phyloP scores from a whole-genome alignment of 208 protist species.

The Acanthamoeba quina region DNA sequence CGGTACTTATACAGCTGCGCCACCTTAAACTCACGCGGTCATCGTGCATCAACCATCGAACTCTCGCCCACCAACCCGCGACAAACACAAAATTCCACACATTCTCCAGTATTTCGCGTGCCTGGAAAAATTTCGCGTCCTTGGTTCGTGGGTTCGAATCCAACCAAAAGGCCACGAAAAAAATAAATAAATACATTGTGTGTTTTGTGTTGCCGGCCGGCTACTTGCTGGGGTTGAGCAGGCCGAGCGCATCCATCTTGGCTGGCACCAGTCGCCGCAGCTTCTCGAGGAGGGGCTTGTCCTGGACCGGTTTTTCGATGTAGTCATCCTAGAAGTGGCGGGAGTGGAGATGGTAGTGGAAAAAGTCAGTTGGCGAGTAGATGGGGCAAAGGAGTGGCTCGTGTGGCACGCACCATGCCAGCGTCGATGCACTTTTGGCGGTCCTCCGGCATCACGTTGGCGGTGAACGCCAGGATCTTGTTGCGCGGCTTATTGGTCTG shows the following conservation, averaged over 20 bases:
- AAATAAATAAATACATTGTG: background rate
- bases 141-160: too few relatives aligned
- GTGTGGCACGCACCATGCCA: background rate
- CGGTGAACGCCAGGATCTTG: constrained; percentile 50
- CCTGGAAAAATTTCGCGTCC: too few relatives aligned
- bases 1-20: background rate
- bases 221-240: background rate
- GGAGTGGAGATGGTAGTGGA: background rate
- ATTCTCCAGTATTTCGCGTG: too few relatives aligned
- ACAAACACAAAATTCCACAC: background rate
- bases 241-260: constrained; percentile 9
- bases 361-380: background rate
- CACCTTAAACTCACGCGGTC: background rate
- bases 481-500: constrained; percentile 44
- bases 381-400: background rate
- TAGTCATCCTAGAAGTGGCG: background rate
- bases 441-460: constrained; percentile 44
- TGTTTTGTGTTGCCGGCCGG: background rate
- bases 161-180: background rate
- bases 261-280: background rate
- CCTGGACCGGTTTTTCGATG: constrained; percentile 46
- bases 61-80: background rate
- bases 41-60: background rate
- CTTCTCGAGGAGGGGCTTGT: constrained; percentile 47
- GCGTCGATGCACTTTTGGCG: constrained; percentile 62